Base-by-base conservation (phyloP, 1,284 basidiomycete species). In the Cryptococcus maquisensis region DNA sequence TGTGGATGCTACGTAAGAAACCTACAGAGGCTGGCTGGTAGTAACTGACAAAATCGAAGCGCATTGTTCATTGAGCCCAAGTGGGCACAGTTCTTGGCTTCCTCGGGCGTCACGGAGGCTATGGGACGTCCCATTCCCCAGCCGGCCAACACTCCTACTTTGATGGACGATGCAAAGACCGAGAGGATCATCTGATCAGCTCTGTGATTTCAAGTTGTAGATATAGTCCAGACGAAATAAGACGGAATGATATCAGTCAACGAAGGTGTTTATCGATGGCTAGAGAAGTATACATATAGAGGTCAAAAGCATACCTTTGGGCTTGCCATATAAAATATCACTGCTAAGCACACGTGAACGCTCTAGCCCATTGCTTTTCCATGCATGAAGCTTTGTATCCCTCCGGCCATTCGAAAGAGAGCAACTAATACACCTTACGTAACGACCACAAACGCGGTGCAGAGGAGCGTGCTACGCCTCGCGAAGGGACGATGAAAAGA, bases 21-120 rank as follows among this genome's bases (percentile, higher is more conserved):
- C n/a, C 8, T 21, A 13, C 26, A 43, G 18, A 41, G 21, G 8
- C 4, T 21, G 26, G 10, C 16, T 46, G 5, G 36, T 9, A 20
- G 28, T 3, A 24, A 9, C 51, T 28, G 39, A 18, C 15, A 8
- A 26, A 7, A 16, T 21, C 41, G 21, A 52, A 87, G 86, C 1
- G 87, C 82, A 0, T 79, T 85, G 49, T 93, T 92, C 65, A 83
- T 94, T 18, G 89, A 94, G 67, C 90, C 90, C 6, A 84, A 83
- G 63, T 90, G 89, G 67, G 87, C 90, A 1, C 83, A 84, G 62
- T 80, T 89, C 47, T 78, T 92, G 38, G 83, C 83, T 63, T 81
- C 59, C 39, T 66, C 62, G 21, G 72, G 71, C 18, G 74, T 76
- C 23, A 69, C 66, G 20, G 72, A 74, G 55, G 67, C 73, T 1